Base-by-base conservation (phyloP, 2,329 filamentous ascomycete species). In the Neopestalotiopsis rosae region DNA sequence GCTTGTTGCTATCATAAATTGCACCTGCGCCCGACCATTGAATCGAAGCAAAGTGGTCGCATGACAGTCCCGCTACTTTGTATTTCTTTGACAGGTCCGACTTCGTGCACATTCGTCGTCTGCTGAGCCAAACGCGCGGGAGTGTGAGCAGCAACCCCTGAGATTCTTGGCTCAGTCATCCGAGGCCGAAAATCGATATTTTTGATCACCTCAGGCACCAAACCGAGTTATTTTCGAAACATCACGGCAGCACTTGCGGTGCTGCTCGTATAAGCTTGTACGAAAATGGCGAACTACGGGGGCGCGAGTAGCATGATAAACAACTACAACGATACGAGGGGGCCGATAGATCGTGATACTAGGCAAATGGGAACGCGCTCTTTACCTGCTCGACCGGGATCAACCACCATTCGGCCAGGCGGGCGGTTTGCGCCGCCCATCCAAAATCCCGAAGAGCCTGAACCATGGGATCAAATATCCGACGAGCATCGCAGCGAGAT, bases 401-500 rank as follows among this genome's bases (percentile, higher is more conserved):
- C 67, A 32, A 67, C 38, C 5, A 38, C 56, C 17, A 72, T 76
- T 1, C 71, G 76, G 32, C 71, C 76, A 12, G 74, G 75, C 9
- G 73, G 76, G 67, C 76, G 78, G 30, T 79, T 77, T 63, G 73
- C 74, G 30, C 72, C 76, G 3, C 76, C 77, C 4, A 71, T 74
- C 69, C 76, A 75, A 66, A 77, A 77, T 66, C 73, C 74, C 42
- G 74, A 76, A 56, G 73, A 74, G 66, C 65, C 74, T 2, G 78
- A 79, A 57, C 76, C 76, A 13, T 79, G 77, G 76, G 76, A 79
- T 52, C 79, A 88, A 79, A 79, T 98, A 73, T 91, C 90, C 24
- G 95, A 98, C 77, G 95, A 98, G 81, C 95, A 98, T 80, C 88
- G 92, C 56, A 45, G 20, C 24, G 65, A 67, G 20, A 67, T 62